phyloP scores from a whole-genome alignment of 495 filamentous ascomycete species.

The Penicillium daleae region DNA sequence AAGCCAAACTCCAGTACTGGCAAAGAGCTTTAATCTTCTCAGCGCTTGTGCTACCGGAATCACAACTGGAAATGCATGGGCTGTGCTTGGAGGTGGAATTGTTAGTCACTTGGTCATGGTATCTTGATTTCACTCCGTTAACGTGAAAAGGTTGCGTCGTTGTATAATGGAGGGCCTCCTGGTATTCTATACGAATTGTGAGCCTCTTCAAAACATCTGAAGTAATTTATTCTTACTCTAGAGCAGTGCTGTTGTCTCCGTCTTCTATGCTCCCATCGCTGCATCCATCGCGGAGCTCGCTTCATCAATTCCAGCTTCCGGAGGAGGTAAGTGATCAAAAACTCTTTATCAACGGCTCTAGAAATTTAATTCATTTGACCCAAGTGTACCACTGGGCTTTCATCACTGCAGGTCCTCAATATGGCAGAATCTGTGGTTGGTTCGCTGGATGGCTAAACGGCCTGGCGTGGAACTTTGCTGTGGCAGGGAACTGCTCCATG shows the following conservation, averaged over 20 bases:
- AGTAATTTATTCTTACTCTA: background rate
- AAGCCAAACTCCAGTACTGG: background rate
- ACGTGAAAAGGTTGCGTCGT: background rate
- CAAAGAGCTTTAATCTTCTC: conserved; percentile 2
- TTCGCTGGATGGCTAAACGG: conserved; percentile 6
- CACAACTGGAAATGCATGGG: conserved; percentile 3
- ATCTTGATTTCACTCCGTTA: too few relatives aligned
- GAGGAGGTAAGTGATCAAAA: conserved; percentile 1
- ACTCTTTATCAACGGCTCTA: background rate
- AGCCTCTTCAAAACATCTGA: background rate
- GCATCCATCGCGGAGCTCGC: conserved; percentile 6
- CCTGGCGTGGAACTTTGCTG: conserved; percentile 1
- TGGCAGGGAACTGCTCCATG: conserved; percentile 3
- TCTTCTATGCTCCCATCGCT: background rate
- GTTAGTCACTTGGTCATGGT: background rate
- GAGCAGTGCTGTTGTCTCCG: background rate
- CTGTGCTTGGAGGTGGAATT: conserved; percentile 3
- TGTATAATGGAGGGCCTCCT: conserved; percentile 6
- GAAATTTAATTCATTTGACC: background rate
- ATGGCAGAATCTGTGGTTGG: conserved; percentile 5
- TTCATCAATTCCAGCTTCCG: conserved; percentile 3
- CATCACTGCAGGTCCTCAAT: conserved; percentile 1
- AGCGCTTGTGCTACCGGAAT: conserved; percentile 7
- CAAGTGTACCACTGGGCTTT: conserved; percentile 4
- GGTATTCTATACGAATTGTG: conserved; percentile 6